Evolutionary conservation across 805 yeast species (phyloP), one percentile per base, ranked within the genome.

Genomic region (Teunomyces barrocoloradensis): DNA sequence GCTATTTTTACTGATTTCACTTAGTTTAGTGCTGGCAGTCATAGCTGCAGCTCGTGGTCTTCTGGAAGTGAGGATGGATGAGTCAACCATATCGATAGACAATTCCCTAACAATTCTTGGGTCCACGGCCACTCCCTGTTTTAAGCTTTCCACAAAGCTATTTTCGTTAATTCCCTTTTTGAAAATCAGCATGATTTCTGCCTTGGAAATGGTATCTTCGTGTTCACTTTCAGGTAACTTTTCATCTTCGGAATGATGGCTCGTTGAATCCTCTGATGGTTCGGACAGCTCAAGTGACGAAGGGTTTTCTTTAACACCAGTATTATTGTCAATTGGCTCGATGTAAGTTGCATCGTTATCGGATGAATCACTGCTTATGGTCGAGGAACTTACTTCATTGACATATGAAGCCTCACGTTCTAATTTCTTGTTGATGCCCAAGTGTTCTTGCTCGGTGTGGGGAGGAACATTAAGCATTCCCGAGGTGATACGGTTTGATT

Each of bases 391-490:
- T 13, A 37, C 13, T 5, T 37, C 40, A 21, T 37, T 27, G 5
- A 6, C 4, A 7, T 12, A 13, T n/a, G 40, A 37, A 37, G 40
- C 29, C 6, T 37, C 40, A 4, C 23, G 25, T 11, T 20, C 18
- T 13, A 37, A 37, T 6, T 20, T n/a, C 13, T 21, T 21, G 29
- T 12, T 21, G 34, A 42, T 58, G 13, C 54, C 58, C 20, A 54
- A 55, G 12, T 53, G 53, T 20, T 63, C 68, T n/a, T 61, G 42
- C 45, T 58, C 64, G 1, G 68, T 48, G 32, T 63, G 68, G 7
- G 60, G 54, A 1, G 77, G 76, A 13, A 61, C 56, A 29, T 52
- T 60, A 25, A 72, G 59, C 77, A 72, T 72, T 3, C 77, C 77
- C 1, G 75, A 69, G 7, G 76, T 72, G 30, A 72, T 69, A 23